Evolutionary conservation across 2,329 filamentous ascomycete genomes (phyloP).

Genomic region (Fulvia fulva): DNA sequence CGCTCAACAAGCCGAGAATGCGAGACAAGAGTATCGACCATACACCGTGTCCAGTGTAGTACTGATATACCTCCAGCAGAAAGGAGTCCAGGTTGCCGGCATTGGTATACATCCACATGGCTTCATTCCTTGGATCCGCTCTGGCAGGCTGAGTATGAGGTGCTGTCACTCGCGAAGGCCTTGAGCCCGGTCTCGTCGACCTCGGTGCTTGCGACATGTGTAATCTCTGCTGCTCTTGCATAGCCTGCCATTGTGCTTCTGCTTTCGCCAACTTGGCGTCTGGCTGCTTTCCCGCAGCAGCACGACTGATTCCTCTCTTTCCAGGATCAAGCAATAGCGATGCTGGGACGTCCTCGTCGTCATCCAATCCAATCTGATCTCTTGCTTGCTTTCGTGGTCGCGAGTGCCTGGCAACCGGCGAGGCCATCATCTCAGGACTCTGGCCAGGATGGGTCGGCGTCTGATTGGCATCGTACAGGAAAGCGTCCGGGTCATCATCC

Average conservation of each 20-base stretch:
- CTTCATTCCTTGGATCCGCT: constrained; percentile 66
- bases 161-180: constrained; percentile 14
- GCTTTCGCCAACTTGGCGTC: constrained; percentile 17
- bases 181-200: constrained; percentile 12
- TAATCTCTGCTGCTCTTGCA: constrained; percentile 44
- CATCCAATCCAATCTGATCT: constrained; percentile 40
- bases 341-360: constrained; percentile 61
- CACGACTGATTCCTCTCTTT: constrained; percentile 10
- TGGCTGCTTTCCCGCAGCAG: constrained; percentile 5
- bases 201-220: constrained; percentile 27
- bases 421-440: constrained; percentile 36
- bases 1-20: constrained; percentile 70
- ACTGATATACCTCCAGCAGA: constrained; percentile 78
- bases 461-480: constrained; percentile 47
- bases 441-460: constrained; percentile 39
- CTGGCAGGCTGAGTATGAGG: constrained; percentile 23
- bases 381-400: constrained; percentile 42
- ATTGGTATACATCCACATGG: constrained; percentile 91
- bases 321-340: constrained; percentile 58
- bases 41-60: constrained; percentile 77
- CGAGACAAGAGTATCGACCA: constrained; percentile 77
- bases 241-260: constrained; percentile 50
- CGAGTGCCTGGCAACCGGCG: constrained; percentile 26
- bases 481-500: constrained; percentile 53
- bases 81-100: constrained; percentile 86